phyloP scores from a whole-genome alignment of 345 rosid species.

The Gynandropsis gynandra region DNA sequence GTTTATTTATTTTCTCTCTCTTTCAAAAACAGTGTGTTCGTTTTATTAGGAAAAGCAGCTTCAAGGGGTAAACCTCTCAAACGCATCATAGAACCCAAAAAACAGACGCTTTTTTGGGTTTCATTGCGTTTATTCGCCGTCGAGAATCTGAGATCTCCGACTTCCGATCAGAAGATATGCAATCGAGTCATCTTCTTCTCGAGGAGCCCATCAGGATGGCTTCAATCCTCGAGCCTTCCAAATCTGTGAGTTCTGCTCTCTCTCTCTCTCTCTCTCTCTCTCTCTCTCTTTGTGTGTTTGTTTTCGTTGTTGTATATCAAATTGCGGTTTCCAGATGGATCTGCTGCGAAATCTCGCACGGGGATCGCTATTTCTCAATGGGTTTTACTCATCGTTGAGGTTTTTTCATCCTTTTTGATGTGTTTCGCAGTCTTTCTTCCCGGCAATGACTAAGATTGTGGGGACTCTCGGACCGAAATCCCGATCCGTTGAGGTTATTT shows the following conservation, averaged over 20 bases:
- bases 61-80: constrained; percentile 24
- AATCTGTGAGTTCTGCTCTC: constrained; percentile 53
- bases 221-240: constrained; percentile 87
- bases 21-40: too few relatives aligned
- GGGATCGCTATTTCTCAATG: neutral
- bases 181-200: constrained; percentile 82
- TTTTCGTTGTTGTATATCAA: neutral
- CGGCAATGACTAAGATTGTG: constrained; percentile 93
- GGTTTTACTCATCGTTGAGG: neutral
- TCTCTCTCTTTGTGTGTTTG: neutral
- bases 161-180: constrained; percentile 47
- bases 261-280: constrained; percentile 1
- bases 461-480: constrained; percentile 90
- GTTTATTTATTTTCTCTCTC: too few relatives aligned
- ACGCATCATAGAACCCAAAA: neutral
- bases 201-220: constrained; percentile 99
- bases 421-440: constrained; percentile 67
- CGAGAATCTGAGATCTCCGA: constrained; percentile 22
- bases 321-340: constrained; percentile 5
- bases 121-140: constrained; percentile 13
- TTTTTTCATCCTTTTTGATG: neutral
- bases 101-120: constrained; percentile 11
- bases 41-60: constrained; percentile 10
- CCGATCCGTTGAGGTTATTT: constrained; percentile 63
- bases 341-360: neutral